Percentiles rank a stretch among this genome's conserved stretches.
Conservation (phyloP, 768 basidiomycete species). For the Collybia nuda region DNA sequence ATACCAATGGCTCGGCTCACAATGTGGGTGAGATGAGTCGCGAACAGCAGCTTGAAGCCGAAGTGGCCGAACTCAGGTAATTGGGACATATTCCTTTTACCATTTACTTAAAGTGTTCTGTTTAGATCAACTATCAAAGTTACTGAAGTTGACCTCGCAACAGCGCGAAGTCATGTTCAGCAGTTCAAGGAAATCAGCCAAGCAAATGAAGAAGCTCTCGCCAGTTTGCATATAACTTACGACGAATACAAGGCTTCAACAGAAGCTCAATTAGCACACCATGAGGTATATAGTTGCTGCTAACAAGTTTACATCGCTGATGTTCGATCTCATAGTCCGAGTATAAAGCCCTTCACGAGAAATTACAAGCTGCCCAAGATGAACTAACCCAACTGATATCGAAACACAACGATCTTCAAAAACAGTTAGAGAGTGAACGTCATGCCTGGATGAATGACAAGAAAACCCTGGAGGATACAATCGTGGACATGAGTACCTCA, state of each 20-base stretch:
- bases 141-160: constrained; percentile 71
- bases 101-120: background rate
- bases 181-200: constrained; percentile 88
- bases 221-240: constrained; percentile 65
- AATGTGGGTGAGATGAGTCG: constrained; percentile 46
- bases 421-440: constrained; percentile 67
- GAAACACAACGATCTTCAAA: constrained; percentile 60
- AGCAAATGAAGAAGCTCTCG: constrained; percentile 76
- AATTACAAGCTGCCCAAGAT: constrained; percentile 50
- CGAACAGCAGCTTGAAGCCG: constrained; percentile 80
- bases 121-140: constrained; percentile 73
- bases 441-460: constrained; percentile 75
- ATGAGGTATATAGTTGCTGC: constrained; percentile 52
- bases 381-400: constrained; percentile 50
- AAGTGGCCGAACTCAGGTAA: constrained; percentile 84
- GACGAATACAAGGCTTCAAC: constrained; percentile 79
- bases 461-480: constrained; percentile 78
- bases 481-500: constrained; percentile 76
- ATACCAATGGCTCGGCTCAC: constrained; percentile 29
- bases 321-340: constrained; percentile 49
- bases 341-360: constrained; percentile 60
- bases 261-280: constrained; percentile 64
- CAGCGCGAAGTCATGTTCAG: constrained; percentile 69
- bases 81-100: constrained; percentile 11
- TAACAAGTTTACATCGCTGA: background rate